Evolutionary conservation across 495 filamentous ascomycete genomes (phyloP), one percentile per base, ranked within the genome.

Genomic region (Hapsidospora chrysogenum): DNA sequence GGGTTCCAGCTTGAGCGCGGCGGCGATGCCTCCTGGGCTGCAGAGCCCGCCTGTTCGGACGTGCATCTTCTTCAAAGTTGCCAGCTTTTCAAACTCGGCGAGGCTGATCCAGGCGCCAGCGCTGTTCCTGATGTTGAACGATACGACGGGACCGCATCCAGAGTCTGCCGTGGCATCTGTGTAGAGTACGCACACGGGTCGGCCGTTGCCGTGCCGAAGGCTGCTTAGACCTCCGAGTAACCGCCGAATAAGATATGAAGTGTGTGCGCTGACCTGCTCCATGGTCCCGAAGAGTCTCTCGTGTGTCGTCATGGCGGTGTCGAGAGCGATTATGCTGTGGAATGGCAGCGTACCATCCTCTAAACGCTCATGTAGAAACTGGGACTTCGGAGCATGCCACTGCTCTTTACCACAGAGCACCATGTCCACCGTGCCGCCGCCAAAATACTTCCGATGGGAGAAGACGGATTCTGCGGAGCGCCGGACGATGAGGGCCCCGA

Each of bases 361-460:
- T 5, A 96, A 63, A 16, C 64, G 64, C 19, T 83, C 80, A 49
- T 94, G 84, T 0, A 87, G 60, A n/a, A 66, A 67, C 5, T 73
- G 63, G 16, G 60, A 57, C 47, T 87, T 89, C 34, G 70, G 66
- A 1, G 72, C 75, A 60, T 87, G 77, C 76, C 80, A 92, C 37
- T 68, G 63, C 41, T 75, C 73, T 41, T 62, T 70, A 17, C 60
- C 46, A 30, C 58, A 73, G 9, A 66, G 47, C 10, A 74, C 64
- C 68, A 89, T 79, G 42, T 93, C 85, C 1, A 94, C 86, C 1
- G 87, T 96, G 4, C 87, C 87, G n/a, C 87, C 87, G 2, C 87
- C 87, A 51, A 96, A 96, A 47, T 87, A 96, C 43, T 56, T 68
- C 29, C 84, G 70, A 17, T 63, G 58, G 26, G 58, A 52, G 28